Evolutionary conservation across 2,329 filamentous ascomycete species (phyloP).

Genomic region (Huntiella savannae): DNA sequence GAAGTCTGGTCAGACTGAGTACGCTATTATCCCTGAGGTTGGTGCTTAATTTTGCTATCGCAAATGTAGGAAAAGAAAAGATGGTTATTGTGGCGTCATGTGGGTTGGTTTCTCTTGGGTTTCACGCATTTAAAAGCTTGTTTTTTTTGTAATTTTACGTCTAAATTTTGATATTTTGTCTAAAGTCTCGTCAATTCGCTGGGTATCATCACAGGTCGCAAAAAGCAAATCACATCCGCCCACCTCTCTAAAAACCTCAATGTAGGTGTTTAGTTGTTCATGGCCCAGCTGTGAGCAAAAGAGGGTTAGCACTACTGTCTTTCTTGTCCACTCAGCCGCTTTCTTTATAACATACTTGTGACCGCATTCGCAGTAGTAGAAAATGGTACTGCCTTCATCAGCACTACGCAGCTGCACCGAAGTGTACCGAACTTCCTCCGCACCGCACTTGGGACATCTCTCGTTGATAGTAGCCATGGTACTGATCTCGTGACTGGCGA

Average conservation of each 20-base stretch:
- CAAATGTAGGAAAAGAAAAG: background rate
- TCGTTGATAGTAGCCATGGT: slow-evolving; percentile 49
- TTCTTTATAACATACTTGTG: slow-evolving; percentile 42
- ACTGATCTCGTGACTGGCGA: slow-evolving; percentile 58
- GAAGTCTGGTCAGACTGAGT: slow-evolving; percentile 71
- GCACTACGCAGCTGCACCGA: slow-evolving; percentile 76
- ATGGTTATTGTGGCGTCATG: background rate
- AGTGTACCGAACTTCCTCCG: slow-evolving; percentile 66
- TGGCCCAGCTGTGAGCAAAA: slow-evolving; percentile 26
- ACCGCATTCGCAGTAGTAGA: slow-evolving; percentile 76
- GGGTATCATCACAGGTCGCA: slow-evolving; percentile 11
- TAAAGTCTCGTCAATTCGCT: slow-evolving; percentile 11
- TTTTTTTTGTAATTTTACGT: slow-evolving; percentile 7
- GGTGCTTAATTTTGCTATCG: slow-evolving; percentile 18
- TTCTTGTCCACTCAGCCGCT: slow-evolving; percentile 2
- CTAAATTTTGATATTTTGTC: slow-evolving; percentile 4
- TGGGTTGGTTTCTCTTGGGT: slow-evolving; percentile 6
- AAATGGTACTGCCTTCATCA: slow-evolving; percentile 86
- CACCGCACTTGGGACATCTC: slow-evolving; percentile 63
- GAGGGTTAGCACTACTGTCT: slow-evolving; percentile 13
- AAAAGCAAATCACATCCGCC: slow-evolving; percentile 6
- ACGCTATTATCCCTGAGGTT: slow-evolving; percentile 67
- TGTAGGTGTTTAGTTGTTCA: slow-evolving; percentile 32
- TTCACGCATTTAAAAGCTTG: background rate
- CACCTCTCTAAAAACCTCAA: too few species aligned